A percentile compares a stretch with the other conserved stretches of the same genome.
phyloP scores from a whole-genome alignment of 108 stramenopile species.

The Cyclotella baltica region DNA sequence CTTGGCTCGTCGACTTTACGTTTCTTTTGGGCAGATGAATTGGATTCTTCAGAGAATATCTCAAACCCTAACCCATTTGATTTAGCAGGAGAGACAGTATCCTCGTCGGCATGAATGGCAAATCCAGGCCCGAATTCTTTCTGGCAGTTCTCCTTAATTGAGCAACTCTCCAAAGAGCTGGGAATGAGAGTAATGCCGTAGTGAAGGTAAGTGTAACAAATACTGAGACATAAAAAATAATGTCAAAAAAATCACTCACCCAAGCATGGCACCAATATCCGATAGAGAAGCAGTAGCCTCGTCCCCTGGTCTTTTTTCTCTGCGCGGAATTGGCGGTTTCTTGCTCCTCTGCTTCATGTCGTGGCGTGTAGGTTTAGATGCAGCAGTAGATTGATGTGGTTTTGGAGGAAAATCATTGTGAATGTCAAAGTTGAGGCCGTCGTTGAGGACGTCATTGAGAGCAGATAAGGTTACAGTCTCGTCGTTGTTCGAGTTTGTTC shows the following conservation, averaged over 20 bases:
- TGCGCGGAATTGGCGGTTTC: not conserved
- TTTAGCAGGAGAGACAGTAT: not conserved
- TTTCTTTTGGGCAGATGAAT: constrained; percentile 24
- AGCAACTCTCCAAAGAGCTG: constrained; percentile 18
- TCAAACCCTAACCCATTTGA: constrained; percentile 39
- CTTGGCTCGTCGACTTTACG: constrained; percentile 28
- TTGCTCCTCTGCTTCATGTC: not conserved
- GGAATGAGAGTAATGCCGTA: too few relatives aligned
- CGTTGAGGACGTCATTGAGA: constrained; percentile 6
- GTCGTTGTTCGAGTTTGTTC: not conserved
- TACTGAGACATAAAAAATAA: too few relatives aligned
- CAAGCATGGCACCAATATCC: constrained; percentile 24
- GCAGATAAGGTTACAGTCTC: constrained; percentile 10
- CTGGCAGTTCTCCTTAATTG: not conserved
- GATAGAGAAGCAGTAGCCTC: constrained; percentile 28
- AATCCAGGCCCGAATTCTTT: not conserved
- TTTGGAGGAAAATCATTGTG: constrained; percentile 11
- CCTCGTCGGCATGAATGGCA: constrained; percentile 3
- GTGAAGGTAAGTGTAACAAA: too few relatives aligned
- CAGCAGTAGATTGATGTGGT: not conserved
- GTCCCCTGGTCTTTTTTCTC: constrained; percentile 13
- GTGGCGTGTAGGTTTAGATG: not conserved
- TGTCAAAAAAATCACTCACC: too few relatives aligned
- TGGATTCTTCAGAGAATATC: constrained; percentile 44
- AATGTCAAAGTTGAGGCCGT: constrained; percentile 7